Conservation (phyloP, 768 basidiomycete species). For the Boletales sp. region DNA sequence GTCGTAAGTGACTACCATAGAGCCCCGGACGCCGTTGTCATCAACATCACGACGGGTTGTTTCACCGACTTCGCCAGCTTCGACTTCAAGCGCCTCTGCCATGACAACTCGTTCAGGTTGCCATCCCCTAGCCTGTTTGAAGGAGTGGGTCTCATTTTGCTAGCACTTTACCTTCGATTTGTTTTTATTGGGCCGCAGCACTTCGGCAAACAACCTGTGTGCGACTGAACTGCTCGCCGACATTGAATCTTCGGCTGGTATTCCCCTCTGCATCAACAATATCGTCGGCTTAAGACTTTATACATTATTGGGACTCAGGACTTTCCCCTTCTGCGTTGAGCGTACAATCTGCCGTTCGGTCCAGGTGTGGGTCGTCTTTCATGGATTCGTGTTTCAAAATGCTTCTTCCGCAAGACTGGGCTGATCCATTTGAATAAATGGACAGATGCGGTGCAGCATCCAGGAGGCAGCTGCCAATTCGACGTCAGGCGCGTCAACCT, state of each 20-base stretch:
- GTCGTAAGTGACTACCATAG: constrained; percentile 33
- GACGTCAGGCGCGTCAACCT: not conserved
- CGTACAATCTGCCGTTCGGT: constrained; percentile 24
- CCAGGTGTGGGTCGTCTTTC: constrained; percentile 49
- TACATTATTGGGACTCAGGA: constrained; percentile 41
- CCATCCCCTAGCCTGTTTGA: constrained; percentile 63
- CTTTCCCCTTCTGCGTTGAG: constrained; percentile 32
- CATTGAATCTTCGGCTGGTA: constrained; percentile 37
- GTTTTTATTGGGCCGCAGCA: constrained; percentile 20
- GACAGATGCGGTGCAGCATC: constrained; percentile 28
- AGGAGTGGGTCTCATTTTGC: constrained; percentile 47
- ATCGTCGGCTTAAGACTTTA: constrained; percentile 37
- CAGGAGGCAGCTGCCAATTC: constrained; percentile 23
- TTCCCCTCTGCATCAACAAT: constrained; percentile 19
- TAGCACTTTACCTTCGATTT: not conserved
- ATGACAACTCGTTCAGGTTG: constrained; percentile 42
- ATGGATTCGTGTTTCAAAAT: constrained; percentile 38
- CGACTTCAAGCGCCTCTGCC: constrained; percentile 23
- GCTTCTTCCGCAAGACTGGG: not conserved
- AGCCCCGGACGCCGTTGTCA: constrained; percentile 39
- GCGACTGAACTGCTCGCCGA: constrained; percentile 52
- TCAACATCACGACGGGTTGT: constrained; percentile 54
- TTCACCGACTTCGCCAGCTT: constrained; percentile 33
- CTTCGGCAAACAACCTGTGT: constrained; percentile 46
- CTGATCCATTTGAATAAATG: constrained; percentile 22